A percentile compares a stretch with the other conserved stretches of the same genome.
phyloP scores from a whole-genome alignment of 495 filamentous ascomycete genomes.

The Aspergillus leporis region DNA sequence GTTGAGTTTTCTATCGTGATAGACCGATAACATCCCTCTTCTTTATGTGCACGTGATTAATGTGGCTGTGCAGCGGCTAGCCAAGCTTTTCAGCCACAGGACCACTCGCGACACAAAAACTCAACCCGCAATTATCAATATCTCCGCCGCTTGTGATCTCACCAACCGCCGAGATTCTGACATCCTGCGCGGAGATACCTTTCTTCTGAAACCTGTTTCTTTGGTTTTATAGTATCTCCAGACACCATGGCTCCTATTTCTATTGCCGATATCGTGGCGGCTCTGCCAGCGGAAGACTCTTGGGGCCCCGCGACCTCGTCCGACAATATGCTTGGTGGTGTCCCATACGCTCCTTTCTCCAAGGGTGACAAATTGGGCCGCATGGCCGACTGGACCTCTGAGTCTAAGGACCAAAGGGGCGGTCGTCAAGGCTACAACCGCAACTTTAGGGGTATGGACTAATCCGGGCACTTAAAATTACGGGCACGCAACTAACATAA shows the following conservation, averaged over 20 bases:
- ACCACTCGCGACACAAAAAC: conserved; percentile 48
- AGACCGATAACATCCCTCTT: no score
- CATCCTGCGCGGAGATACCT: conserved; percentile 17
- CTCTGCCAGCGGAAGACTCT: conserved; percentile 63
- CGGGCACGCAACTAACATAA: neutral
- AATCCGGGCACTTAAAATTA: neutral
- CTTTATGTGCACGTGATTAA: neutral
- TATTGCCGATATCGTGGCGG: conserved; percentile 58
- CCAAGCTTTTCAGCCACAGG: conserved; percentile 34
- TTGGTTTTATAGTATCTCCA: conserved; percentile 9
- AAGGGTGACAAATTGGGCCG: conserved; percentile 98
- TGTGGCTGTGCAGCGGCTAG: conserved; percentile 32
- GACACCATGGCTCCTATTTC: conserved; percentile 56
- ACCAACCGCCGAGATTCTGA: conserved; percentile 13
- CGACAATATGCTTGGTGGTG: conserved; percentile 87
- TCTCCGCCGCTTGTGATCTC: conserved; percentile 27
- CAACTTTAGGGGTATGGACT: conserved; percentile 78
- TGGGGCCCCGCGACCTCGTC: conserved; percentile 84
- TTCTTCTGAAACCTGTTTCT: conserved; percentile 11
- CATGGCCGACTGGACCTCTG: conserved; percentile 98
- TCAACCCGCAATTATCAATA: conserved; percentile 32
- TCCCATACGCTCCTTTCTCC: conserved; percentile 95
- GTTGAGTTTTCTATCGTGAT: no score
- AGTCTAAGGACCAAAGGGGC: conserved; percentile 82
- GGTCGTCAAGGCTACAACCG: conserved; percentile 86